phyloP scores from a whole-genome alignment of 768 basidiomycete genomes.

The Mycena sanguinolenta region DNA sequence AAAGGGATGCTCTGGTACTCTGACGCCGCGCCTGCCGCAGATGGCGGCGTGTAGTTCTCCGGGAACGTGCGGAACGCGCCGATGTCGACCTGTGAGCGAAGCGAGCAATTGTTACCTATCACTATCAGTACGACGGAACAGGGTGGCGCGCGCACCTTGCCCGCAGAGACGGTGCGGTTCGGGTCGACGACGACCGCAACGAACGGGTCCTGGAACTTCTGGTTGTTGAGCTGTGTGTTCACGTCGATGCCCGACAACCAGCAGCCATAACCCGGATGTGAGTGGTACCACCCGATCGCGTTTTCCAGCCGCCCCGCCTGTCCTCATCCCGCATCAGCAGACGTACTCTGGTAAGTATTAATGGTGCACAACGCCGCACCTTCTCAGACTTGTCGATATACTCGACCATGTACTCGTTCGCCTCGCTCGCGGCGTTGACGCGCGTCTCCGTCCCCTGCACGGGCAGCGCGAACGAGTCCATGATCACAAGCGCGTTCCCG shows the following conservation, averaged over 20 bases:
- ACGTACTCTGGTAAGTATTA: background rate
- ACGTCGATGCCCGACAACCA: conserved; percentile 99
- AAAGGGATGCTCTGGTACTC: conserved; percentile 98
- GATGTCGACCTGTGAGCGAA: conserved; percentile 88
- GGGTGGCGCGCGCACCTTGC: conserved; percentile 59
- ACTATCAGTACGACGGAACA: too few relatives aligned
- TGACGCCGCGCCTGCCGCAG: conserved; percentile 65
- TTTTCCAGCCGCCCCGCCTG: conserved; percentile 89
- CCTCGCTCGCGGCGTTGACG: conserved; percentile 95
- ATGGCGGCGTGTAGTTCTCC: conserved; percentile 91
- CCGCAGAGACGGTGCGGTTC: conserved; percentile 97
- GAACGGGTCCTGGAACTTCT: conserved; percentile 96
- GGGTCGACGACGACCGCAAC: conserved; percentile 98
- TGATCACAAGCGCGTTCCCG: conserved; percentile 82
- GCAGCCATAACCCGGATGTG: conserved; percentile 98
- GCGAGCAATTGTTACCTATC: too few relatives aligned
- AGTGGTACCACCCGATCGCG: conserved; percentile 97
- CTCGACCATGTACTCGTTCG: conserved; percentile 98
- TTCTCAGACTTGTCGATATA: conserved; percentile 87
- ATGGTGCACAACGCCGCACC: conserved; percentile 54
- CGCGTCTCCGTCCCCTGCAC: conserved; percentile 99
- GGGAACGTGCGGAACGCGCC: conserved; percentile 99
- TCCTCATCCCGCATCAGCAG: too few relatives aligned
- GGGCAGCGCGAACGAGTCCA: conserved; percentile 97
- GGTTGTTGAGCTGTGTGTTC: conserved; percentile 95